These are phyloP conservation scores for Macrophomina tecta DNA, from an alignment of 2,329 filamentous ascomycete genomes.

Conservation along the genomic window DNA sequence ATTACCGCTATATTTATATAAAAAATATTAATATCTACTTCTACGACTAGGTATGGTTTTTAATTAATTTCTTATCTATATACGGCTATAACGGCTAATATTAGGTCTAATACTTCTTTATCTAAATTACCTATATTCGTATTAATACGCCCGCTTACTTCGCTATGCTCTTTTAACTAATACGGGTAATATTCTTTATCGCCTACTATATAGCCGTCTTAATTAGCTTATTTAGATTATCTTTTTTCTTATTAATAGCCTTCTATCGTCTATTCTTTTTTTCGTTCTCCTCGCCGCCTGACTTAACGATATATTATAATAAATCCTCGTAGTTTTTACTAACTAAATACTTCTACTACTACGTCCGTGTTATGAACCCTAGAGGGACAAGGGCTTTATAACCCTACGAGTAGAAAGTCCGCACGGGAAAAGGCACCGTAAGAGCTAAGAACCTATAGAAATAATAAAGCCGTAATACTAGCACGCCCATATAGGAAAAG, in stretches of 20 bases:
- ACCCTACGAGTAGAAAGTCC: too few relatives aligned
- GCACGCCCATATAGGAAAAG: too few relatives aligned
- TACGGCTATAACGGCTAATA: constrained; percentile 32
- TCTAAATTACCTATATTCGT: constrained; percentile 32
- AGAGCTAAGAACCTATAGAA: too few relatives aligned
- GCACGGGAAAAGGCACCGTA: too few relatives aligned
- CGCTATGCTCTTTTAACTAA: constrained; percentile 31
- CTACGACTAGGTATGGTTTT: constrained; percentile 27
- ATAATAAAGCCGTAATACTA: too few relatives aligned
- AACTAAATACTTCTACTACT: too few relatives aligned
- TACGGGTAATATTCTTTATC: constrained; percentile 31
- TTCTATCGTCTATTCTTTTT: background rate
- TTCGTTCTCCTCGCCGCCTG: background rate
- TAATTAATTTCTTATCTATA: constrained; percentile 30
- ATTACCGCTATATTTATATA: constrained; percentile 25
- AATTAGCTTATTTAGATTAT: constrained; percentile 18
- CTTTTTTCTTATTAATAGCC: background rate
- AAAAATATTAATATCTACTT: constrained; percentile 32
- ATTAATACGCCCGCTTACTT: constrained; percentile 30
- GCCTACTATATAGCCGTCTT: constrained; percentile 31
- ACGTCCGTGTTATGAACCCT: too few relatives aligned
- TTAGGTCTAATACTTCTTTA: constrained; percentile 33
- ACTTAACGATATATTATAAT: too few relatives aligned
- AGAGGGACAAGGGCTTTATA: too few relatives aligned
- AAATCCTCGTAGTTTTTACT: too few relatives aligned